Evolutionary conservation across 1,139 yeast genomes (phyloP), one percentile per base, ranked within the genome.

Genomic region (Geotrichum klebahnii): DNA sequence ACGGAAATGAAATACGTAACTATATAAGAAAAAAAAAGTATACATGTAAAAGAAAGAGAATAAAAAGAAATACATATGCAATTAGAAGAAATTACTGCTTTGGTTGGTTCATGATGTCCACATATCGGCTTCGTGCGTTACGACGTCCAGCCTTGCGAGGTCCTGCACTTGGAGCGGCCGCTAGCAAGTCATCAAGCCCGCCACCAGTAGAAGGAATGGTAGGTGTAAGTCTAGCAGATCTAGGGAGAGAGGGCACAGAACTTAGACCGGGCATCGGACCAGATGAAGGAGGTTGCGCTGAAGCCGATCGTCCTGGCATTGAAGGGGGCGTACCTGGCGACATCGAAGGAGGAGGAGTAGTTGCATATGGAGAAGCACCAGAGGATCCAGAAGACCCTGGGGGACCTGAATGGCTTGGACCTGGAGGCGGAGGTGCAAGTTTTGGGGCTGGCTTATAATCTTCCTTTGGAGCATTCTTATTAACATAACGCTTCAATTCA

Each of bases 361-460:
- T 34, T 8, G 58, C 31, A 29, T 56, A 32, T 5, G 54, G 37
- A 8, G 53, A 17, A 9, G 57, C 41, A n/a, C 58, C 40, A 31
- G 61, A 38, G 28, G 34, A 33, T 14, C 48, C 46, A 16, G 45
- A 33, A 17, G 10, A 49, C 34, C 40, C 38, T 37, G n/a, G 28
- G 40, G 10, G 46, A 42, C 35, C 50, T 42, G 31, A 59, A 54
- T 31, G 59, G 57, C 33, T 47, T 38, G 10, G 55, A 40, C 9
- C 55, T 34, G 54, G 50, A 8, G 62, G 55, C 4, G 67, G 67
- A 5, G 67, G 64, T 8, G 66, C 63, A 8, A 62, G 54, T 59
- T 74, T 77, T 31, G 88, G 87, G 2, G 94, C 92, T 1, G 95
- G 94, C 1, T 95, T 87, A 1, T 92, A 81, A 58, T 83, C 87